Percentiles rank a stretch among this genome's conserved stretches.
These are phyloP conservation scores for Carex scoparia DNA, from an alignment of 176 grass and related monocot genomes.

Conservation along the genomic window DNA sequence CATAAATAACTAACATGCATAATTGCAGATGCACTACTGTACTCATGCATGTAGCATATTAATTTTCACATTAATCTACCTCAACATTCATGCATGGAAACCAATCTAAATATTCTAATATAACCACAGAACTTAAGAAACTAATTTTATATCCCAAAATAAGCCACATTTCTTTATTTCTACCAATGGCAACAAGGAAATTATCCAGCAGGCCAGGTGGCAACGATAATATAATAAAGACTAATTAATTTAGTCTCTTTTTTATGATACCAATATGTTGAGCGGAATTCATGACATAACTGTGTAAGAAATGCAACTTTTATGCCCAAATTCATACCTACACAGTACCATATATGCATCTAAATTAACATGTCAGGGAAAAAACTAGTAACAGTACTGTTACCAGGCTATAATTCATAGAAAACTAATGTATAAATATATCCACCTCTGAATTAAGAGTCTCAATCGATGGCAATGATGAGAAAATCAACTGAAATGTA, in stretches of 20 bases:
- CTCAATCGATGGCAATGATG: slow-evolving; percentile 91
- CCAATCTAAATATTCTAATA: background rate
- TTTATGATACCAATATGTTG: background rate
- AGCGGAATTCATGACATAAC: background rate
- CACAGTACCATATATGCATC: background rate
- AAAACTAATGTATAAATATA: slow-evolving; percentile 12
- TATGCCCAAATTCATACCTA: slow-evolving; percentile 24
- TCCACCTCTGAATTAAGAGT: slow-evolving; percentile 20
- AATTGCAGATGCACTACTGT: no score
- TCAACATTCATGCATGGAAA: background rate
- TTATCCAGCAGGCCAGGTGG: background rate
- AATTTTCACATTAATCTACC: background rate
- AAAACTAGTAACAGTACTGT: slow-evolving; percentile 4
- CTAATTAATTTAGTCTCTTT: no score
- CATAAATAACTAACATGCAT: no score
- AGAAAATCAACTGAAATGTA: slow-evolving; percentile 93
- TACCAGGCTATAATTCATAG: slow-evolving; percentile 30
- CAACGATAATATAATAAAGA: slow-evolving; percentile 21
- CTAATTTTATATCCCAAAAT: background rate
- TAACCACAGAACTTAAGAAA: background rate
- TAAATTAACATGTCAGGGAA: background rate
- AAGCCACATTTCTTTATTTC: background rate
- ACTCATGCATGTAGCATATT: background rate
- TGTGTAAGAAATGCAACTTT: slow-evolving; percentile 24
- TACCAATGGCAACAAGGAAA: slow-evolving; percentile 28